Evolutionary conservation across 306 rosid genomes (phyloP), one percentile per base, ranked within the genome.

Genomic region (Clitoria ternatea): DNA sequence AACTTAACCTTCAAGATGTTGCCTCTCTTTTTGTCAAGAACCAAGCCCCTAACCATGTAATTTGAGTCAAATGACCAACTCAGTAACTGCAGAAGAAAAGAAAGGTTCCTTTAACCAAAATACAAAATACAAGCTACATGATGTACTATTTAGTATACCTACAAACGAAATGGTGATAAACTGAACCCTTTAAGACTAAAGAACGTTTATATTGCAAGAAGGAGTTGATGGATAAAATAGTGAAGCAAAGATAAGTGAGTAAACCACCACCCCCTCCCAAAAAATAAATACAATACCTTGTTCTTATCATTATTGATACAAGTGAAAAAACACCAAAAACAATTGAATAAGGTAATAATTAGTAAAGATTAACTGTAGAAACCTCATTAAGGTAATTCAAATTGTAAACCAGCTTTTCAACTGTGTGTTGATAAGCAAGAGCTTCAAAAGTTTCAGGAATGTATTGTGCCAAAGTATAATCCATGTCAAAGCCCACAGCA

Each of bases 31-130:
- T 90, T 87, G 76, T 87, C 94, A 8, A 90, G 89, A 39, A 90
- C 94, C 88, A 90, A 85, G 59, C 96, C 96, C 82, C 94, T 79
- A 74, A 90, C 96, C 96, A 90, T 90, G 86, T 90, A 90, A 66
- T 79, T 81, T 82, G 84, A 80, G 78, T 90, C 85, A 73, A 90
- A 90, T 36, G 88, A 75, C 96, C 94, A 90, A 49, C 27, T 69
- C 27, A 90, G 84, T 82, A 90, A 74, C 96, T 90, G 82, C 76
- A 80, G 18, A 60, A 73, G 48, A 48, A 33, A 62, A 44, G 47
- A 48, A 4, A n/a, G n/a, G n/a, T n/a, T 23, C 11, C 27, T 54
- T 72, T 29, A 72, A 70, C 64, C 54, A 79, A 66, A 19, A 43
- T 68, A 78, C 54, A 79, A 66, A 19, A 43, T 68, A 78, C 56